Conservation (phyloP, 108 stramenopile genomes). For the Conticribra guillardii region DNA sequence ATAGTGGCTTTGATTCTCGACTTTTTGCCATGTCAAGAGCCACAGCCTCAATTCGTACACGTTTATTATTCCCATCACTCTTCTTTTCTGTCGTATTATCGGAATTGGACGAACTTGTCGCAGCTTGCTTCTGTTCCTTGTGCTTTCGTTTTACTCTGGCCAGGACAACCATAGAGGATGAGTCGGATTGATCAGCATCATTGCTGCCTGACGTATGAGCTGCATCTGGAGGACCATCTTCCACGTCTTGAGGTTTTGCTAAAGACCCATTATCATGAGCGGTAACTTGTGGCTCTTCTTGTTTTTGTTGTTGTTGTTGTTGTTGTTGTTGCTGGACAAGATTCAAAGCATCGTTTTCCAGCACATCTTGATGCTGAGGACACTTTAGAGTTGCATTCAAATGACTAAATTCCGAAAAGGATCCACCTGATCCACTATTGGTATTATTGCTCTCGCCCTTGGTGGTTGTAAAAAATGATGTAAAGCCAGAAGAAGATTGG, state of each 20-base stretch:
- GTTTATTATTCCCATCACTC: conserved; percentile 8
- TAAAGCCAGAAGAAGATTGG: conserved; percentile 52
- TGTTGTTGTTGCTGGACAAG: too few relatives aligned
- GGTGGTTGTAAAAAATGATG: conserved; percentile 57
- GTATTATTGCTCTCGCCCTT: conserved; percentile 36
- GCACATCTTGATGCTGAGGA: too few relatives aligned
- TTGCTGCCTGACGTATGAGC: neutral
- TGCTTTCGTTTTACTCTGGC: conserved; percentile 65
- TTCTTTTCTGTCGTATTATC: conserved; percentile 4
- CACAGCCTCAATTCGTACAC: conserved; percentile 18
- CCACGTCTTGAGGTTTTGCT: too few relatives aligned
- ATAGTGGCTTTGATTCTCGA: neutral
- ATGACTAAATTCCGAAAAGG: conserved; percentile 13
- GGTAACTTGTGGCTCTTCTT: too few relatives aligned
- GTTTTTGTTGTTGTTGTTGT: too few relatives aligned
- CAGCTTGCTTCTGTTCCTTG: conserved; percentile 6
- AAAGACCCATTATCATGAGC: too few relatives aligned
- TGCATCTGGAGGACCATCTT: neutral
- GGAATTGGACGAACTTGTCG: neutral
- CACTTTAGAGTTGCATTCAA: too few relatives aligned
- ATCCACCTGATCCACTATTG: conserved; percentile 18
- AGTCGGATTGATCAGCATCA: conserved; percentile 49
- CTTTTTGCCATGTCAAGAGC: conserved; percentile 17
- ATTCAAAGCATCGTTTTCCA: too few relatives aligned
- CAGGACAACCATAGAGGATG: conserved; percentile 71